A percentile compares a stretch with the other conserved stretches of the same genome.
phyloP scores from a whole-genome alignment of 768 basidiomycete species.

The Leucocoprinus sp. region DNA sequence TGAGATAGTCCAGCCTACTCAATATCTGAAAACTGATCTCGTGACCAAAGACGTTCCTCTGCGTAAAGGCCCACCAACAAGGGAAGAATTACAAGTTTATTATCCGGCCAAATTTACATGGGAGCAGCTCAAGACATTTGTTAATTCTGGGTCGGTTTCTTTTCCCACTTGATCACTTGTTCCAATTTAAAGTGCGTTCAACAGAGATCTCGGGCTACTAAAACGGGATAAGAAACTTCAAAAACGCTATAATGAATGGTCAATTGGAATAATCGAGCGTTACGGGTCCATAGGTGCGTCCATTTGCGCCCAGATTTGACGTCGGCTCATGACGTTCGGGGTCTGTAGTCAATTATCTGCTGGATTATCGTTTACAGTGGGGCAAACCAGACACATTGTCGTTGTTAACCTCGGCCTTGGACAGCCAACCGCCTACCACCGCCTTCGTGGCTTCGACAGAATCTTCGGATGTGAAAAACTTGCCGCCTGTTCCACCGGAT shows the following conservation, averaged over 20 bases:
- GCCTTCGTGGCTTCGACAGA: conserved; percentile 3
- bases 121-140: conserved; percentile 65
- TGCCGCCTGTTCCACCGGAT: conserved; percentile 22
- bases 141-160: conserved; percentile 61
- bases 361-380: conserved; percentile 67
- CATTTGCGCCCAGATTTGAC: neutral
- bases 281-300: conserved; percentile 61
- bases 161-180: neutral
- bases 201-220: conserved; percentile 71
- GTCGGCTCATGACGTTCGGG: conserved; percentile 1
- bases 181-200: neutral
- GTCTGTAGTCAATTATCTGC: conserved; percentile 58
- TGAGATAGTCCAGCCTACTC: neutral
- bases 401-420: conserved; percentile 47
- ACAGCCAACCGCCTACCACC: conserved; percentile 15
- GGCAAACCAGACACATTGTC: conserved; percentile 60
- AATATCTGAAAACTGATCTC: conserved; percentile 6
- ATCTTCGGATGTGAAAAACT: neutral
- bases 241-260: conserved; percentile 56
- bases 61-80: conserved; percentile 57
- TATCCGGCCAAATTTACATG: conserved; percentile 77
- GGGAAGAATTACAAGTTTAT: conserved; percentile 53
- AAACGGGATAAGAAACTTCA: conserved; percentile 70
- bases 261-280: conserved; percentile 39
- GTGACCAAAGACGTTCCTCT: conserved; percentile 26